Percentiles rank a stretch among this genome's conserved stretches.
Conservation (phyloP, 495 filamentous ascomycete species). For the Penicillium coffeae region DNA sequence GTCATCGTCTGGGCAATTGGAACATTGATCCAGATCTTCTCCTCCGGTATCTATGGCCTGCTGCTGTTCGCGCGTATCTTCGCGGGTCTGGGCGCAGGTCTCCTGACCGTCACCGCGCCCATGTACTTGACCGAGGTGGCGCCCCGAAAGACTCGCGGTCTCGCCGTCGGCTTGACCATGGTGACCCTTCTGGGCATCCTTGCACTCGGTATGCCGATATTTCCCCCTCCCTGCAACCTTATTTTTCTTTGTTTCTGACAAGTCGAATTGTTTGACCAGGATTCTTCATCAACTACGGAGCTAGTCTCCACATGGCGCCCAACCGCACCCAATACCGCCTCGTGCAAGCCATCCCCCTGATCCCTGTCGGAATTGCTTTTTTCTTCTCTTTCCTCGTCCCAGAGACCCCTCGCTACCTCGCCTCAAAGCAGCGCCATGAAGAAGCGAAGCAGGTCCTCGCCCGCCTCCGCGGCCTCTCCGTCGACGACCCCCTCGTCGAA, state of each 20-base stretch:
- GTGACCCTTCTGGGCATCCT: conserved; percentile 43
- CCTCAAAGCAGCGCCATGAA: conserved; percentile 31
- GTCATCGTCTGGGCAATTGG: conserved; percentile 40
- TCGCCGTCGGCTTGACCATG: conserved; percentile 47
- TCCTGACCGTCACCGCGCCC: conserved; percentile 46
- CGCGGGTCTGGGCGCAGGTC: conserved; percentile 45
- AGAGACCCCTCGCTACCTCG: conserved; percentile 42
- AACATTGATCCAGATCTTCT: conserved; percentile 41
- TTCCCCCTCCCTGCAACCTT: no score
- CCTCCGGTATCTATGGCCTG: conserved; percentile 42
- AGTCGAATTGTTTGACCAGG: conserved; percentile 19
- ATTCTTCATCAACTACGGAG: conserved; percentile 49
- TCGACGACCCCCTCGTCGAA: conserved; percentile 26
- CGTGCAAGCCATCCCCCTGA: conserved; percentile 41
- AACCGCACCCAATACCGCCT: conserved; percentile 41
- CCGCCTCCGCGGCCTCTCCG: conserved; percentile 33
- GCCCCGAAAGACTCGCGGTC: conserved; percentile 43
- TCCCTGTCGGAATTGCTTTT: conserved; percentile 38
- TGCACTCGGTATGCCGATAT: conserved; percentile 39
- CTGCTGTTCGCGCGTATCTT: conserved; percentile 43
- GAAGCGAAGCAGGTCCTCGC: conserved; percentile 35
- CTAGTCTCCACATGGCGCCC: conserved; percentile 34
- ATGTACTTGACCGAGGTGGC: conserved; percentile 53
- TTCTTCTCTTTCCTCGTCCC: conserved; percentile 34
- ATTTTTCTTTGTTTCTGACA: background rate